These are phyloP conservation scores for Lentithecium fluviatile DNA, from an alignment of 495 filamentous ascomycete genomes.

Conservation along the genomic window DNA sequence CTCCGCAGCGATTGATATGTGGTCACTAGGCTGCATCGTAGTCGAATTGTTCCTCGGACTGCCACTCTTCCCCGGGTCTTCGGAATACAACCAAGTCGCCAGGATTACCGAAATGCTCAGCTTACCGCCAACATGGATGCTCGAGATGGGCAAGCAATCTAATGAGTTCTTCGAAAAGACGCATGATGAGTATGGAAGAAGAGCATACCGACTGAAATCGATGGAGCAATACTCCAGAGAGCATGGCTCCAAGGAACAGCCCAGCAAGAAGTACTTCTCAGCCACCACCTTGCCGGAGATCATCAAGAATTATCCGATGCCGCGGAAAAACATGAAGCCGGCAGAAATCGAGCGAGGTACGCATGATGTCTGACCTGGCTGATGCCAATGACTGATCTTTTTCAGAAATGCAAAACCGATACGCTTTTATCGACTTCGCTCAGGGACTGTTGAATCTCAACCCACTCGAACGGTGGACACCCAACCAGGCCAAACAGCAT, in stretches of 20 bases:
- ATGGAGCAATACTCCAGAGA: constrained; percentile 97
- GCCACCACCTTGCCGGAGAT: constrained; percentile 93
- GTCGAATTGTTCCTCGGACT: constrained; percentile 96
- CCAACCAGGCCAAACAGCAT: constrained; percentile 94
- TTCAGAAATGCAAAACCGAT: constrained; percentile 93
- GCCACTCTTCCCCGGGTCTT: constrained; percentile 94
- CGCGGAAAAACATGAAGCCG: constrained; percentile 98
- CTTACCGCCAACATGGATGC: constrained; percentile 96
- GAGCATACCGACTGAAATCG: constrained; percentile 87
- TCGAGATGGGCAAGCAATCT: constrained; percentile 97
- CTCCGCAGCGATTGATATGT: constrained; percentile 99
- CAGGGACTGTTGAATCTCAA: constrained; percentile 91
- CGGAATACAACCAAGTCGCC: constrained; percentile 98
- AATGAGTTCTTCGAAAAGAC: constrained; percentile 97
- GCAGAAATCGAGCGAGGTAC: constrained; percentile 92
- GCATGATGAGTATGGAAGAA: constrained; percentile 86
- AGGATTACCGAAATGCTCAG: constrained; percentile 98
- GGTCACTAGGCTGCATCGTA: constrained; percentile 98
- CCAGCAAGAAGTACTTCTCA: constrained; percentile 99
- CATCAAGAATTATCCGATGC: constrained; percentile 96
- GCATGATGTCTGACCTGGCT: constrained; percentile 31
- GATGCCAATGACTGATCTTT: constrained; percentile 26
- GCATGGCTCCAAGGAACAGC: constrained; percentile 94
- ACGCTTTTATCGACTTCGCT: constrained; percentile 99
- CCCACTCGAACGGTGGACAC: constrained; percentile 95